Conservation (phyloP, 1,284 basidiomycete species). For the Phylloboletellus chloephorus region DNA sequence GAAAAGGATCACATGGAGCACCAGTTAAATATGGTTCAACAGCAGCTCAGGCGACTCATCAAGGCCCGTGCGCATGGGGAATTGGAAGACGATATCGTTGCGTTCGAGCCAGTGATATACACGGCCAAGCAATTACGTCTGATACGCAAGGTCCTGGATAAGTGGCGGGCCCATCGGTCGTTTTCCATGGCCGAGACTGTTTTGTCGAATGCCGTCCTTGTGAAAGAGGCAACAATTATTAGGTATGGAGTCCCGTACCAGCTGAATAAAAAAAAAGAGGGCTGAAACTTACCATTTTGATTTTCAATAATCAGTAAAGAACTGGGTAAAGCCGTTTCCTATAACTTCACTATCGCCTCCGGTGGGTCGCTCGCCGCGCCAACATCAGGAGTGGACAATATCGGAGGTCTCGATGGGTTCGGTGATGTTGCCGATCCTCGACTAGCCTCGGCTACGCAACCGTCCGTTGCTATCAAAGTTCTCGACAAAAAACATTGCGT, state of each 20-base stretch:
- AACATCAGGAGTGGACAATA: conserved; percentile 77
- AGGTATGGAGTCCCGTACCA: conserved; percentile 48
- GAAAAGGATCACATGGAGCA: conserved; percentile 91
- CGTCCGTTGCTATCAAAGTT: conserved; percentile 87
- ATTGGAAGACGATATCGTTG: conserved; percentile 51
- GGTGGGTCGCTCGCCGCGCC: conserved; percentile 79
- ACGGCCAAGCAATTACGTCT: conserved; percentile 74
- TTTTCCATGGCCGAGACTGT: conserved; percentile 92
- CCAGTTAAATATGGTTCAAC: conserved; percentile 75
- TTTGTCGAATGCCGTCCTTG: conserved; percentile 76
- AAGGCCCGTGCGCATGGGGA: conserved; percentile 77
- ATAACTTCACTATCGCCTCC: conserved; percentile 88
- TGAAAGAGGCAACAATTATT: conserved; percentile 95
- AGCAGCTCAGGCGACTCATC: conserved; percentile 77
- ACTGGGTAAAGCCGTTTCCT: conserved; percentile 79
- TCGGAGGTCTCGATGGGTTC: conserved; percentile 86
- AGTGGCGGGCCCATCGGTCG: conserved; percentile 79
- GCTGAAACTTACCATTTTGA: conserved; percentile 12
- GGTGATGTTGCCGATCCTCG: conserved; percentile 86
- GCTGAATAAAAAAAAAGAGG: background rate
- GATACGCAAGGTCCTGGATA: conserved; percentile 74
- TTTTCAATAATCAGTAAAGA: conserved; percentile 56
- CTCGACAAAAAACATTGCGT: conserved; percentile 82
- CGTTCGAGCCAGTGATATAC: conserved; percentile 77
- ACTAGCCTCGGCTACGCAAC: conserved; percentile 66